Evolutionary conservation across 2,329 filamentous ascomycete species (phyloP).

Genomic region (Pseudogymnoascus sp.): DNA sequence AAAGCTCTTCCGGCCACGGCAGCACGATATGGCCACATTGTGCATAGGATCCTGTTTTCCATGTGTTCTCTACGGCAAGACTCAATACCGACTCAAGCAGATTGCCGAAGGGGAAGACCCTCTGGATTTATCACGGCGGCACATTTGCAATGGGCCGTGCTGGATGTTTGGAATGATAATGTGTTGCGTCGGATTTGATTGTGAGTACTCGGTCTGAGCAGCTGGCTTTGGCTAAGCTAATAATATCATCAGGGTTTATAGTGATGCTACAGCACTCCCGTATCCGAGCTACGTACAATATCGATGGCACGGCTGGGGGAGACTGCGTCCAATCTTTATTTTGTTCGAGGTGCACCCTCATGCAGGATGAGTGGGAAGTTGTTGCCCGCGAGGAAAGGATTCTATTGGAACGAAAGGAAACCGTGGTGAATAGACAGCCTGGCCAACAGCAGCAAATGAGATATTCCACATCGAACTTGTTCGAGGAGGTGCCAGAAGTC

Average conservation of each 20-base stretch:
- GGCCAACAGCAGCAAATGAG: constrained; percentile 15
- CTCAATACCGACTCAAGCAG: constrained; percentile 33
- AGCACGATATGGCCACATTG: constrained; percentile 28
- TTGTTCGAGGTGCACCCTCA: constrained; percentile 33
- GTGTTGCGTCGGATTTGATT: constrained; percentile 17
- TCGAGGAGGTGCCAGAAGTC: constrained; percentile 3
- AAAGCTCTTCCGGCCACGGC: constrained; percentile 30
- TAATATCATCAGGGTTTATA: constrained; percentile 13
- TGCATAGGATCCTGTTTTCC: constrained; percentile 34
- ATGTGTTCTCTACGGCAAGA: constrained; percentile 36
- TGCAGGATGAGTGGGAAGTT: constrained; percentile 39
- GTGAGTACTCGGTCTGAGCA: constrained; percentile 2
- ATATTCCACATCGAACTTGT: constrained; percentile 13
- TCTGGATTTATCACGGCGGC: constrained; percentile 31
- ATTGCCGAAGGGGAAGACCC: constrained; percentile 31
- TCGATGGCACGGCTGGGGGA: constrained; percentile 28
- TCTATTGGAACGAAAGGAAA: constrained; percentile 7
- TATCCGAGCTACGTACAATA: constrained; percentile 35
- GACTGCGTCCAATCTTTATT: constrained; percentile 32
- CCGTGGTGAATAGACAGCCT: constrained; percentile 12
- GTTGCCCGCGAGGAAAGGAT: constrained; percentile 29
- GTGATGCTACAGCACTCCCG: constrained; percentile 30
- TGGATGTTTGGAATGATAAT: constrained; percentile 25
- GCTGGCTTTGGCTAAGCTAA: neutral
- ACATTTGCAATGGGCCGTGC: constrained; percentile 32